These are phyloP conservation scores for Lactuca saligna DNA, from an alignment of 129 eudicot genomes.

Conservation along the genomic window DNA sequence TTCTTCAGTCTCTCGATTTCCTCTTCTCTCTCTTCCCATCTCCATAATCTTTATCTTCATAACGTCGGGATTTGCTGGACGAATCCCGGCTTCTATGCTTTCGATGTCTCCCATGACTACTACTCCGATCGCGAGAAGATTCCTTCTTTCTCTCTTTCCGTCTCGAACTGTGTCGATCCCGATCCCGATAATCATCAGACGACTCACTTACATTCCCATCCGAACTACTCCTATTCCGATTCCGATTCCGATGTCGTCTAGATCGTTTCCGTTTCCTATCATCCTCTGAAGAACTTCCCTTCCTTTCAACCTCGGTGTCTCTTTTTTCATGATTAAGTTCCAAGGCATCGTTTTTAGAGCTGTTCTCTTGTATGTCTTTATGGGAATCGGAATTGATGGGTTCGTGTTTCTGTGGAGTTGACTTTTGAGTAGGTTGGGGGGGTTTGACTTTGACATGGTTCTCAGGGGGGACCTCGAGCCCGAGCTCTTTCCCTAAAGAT, in stretches of 20 bases:
- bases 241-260: conserved; percentile 24
- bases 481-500: conserved; percentile 91
- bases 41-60: conserved; percentile 43
- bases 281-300: conserved; percentile 54
- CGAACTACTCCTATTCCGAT: conserved; percentile 34
- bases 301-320: conserved; percentile 33
- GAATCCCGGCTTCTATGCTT: conserved; percentile 51
- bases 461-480: conserved; percentile 90
- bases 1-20: conserved; percentile 41
- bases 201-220: conserved; percentile 49
- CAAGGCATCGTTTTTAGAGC: not conserved
- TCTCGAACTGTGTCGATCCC: conserved; percentile 58
- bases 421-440: conserved; percentile 28
- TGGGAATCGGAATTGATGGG: not conserved
- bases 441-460: conserved; percentile 18
- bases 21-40: conserved; percentile 55
- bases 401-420: conserved; percentile 18
- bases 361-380: conserved; percentile 1
- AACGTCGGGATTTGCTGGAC: conserved; percentile 47
- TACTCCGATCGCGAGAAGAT: conserved; percentile 49
- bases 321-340: conserved; percentile 33
- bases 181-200: conserved; percentile 45
- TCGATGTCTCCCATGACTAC: conserved; percentile 63
- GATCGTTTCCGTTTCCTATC: conserved; percentile 58
- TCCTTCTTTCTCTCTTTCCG: conserved; percentile 54